Base-by-base conservation (phyloP, 1,284 basidiomycete genomes). In the Hypsizygus ulmarius region DNA sequence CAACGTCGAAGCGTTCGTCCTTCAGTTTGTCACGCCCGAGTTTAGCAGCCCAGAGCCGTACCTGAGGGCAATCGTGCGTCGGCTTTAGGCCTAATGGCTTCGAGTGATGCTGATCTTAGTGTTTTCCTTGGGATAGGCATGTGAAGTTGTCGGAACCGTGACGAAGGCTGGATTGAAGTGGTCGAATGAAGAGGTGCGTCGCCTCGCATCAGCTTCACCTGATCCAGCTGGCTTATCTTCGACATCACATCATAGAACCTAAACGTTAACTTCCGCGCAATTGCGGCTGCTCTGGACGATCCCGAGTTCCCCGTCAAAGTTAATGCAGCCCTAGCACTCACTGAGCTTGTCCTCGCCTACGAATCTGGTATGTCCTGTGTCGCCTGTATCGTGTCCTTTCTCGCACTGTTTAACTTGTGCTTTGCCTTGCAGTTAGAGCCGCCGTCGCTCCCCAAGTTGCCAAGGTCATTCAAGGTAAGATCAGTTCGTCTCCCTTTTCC, bases 251-350 rank as follows among this genome's bases (percentile, higher is more conserved):
- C 8, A 51, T 50, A 90, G 83, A 76, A 81, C 55, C 65, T 92
- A 54, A 77, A 75, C 51, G 69, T 67, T 21, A 81, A 85, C 58
- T 87, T 86, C 64, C 73, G 74, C 39, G 81, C 79, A 1, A 73
- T 87, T 18, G 79, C 80, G 14, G 63, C 68, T 25, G 77, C 76
- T 3, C 69, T 92, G 30, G 83, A 89, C 54, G 90, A 95, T 58
- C 60, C 79, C 0, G 86, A 91, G 60, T 74, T 95, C 41, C 91
- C 92, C 0, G 91, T 95, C 8, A 82, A 87, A 28, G 87, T 95
- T 3, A 88, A 92, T 48, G 92, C 90, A 11, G 87, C 87, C 1
- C 70, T 93, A 53, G 83, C 90, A 1, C 70, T 95, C 52, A 88
- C 89, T 2, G 85, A 90, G 61, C 75, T 95, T 68, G 79, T 93